These are phyloP conservation scores for Candida silvatica DNA, from an alignment of 805 yeast species.

Conservation along the genomic window DNA sequence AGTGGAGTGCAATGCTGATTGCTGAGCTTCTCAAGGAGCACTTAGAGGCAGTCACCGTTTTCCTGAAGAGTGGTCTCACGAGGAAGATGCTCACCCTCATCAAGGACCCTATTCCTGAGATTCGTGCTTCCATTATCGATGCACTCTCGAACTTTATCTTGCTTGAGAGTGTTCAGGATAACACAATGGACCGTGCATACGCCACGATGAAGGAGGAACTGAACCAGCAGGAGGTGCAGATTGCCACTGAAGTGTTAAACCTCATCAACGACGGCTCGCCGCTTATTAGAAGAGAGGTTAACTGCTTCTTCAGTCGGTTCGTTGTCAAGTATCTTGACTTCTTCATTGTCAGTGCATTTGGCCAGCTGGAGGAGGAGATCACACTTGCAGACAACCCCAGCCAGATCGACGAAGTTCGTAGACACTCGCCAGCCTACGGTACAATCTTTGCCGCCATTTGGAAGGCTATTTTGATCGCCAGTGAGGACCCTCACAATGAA, in stretches of 20 bases:
- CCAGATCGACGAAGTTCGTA: slow-evolving; percentile 52
- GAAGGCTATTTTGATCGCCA: slow-evolving; percentile 71
- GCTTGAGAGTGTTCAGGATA: slow-evolving; percentile 35
- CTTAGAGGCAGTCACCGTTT: slow-evolving; percentile 67
- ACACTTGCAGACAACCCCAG: slow-evolving; percentile 55
- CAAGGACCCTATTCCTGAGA: slow-evolving; percentile 92
- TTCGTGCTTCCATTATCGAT: slow-evolving; percentile 72
- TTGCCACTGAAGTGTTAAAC: slow-evolving; percentile 60
- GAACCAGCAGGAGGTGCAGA: slow-evolving; percentile 57
- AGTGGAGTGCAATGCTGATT: slow-evolving; percentile 81
- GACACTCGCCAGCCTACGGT: slow-evolving; percentile 76
- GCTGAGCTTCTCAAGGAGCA: slow-evolving; percentile 70
- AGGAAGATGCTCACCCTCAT: slow-evolving; percentile 48
- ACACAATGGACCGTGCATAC: slow-evolving; percentile 21
- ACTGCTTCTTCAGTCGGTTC: slow-evolving; percentile 67
- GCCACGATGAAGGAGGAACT: slow-evolving; percentile 29
- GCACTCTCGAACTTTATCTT: slow-evolving; percentile 57
- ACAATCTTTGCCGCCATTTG: slow-evolving; percentile 80
- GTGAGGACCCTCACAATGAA: slow-evolving; percentile 85
- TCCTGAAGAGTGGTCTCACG: slow-evolving; percentile 55
- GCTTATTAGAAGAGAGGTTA: slow-evolving; percentile 77
- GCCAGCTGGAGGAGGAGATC: slow-evolving; percentile 75
- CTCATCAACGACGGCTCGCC: slow-evolving; percentile 84
- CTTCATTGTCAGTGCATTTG: slow-evolving; percentile 79
- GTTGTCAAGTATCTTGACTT: slow-evolving; percentile 62